A percentile compares a stretch with the other conserved stretches of the same genome.
These are phyloP conservation scores for Pseudopithomyces chartarum DNA, from an alignment of 2,329 filamentous ascomycete species.

Conservation along the genomic window DNA sequence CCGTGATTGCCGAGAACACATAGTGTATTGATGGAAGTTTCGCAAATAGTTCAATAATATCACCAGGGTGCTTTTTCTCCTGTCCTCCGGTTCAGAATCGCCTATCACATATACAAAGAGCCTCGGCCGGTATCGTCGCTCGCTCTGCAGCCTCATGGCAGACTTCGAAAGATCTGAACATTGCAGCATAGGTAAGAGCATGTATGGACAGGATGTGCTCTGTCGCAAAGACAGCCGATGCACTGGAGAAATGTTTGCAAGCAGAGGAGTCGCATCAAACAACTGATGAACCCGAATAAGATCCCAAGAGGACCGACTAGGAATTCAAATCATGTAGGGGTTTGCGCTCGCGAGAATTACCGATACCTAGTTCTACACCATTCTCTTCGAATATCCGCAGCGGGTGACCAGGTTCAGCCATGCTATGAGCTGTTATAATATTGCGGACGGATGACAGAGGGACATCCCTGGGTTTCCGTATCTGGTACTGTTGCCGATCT, in stretches of 20 bases:
- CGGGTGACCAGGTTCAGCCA: neutral
- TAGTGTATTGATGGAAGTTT: constrained; percentile 5
- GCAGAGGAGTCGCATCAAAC: constrained; percentile 1
- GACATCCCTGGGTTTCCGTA: neutral
- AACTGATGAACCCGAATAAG: neutral
- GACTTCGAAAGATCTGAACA: neutral
- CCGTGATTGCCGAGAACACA: constrained; percentile 9
- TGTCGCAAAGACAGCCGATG: neutral
- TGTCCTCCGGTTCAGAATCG: neutral
- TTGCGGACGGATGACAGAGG: neutral
- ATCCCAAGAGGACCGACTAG: neutral
- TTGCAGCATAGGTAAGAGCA: neutral
- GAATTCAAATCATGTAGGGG: neutral
- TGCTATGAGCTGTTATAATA: constrained; percentile 2
- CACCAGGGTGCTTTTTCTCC: neutral
- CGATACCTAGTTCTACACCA: neutral
- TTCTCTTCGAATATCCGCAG: neutral
- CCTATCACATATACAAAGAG: constrained; percentile 3
- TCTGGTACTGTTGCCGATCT: neutral
- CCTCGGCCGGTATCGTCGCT: neutral
- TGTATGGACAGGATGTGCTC: neutral
- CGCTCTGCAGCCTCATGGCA: constrained; percentile 1
- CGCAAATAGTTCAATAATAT: neutral
- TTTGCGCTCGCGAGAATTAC: neutral
- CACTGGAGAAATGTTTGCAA: constrained; percentile 4